Evolutionary conservation across 768 basidiomycete species (phyloP).

Genomic region (Lactarius evosmus): DNA sequence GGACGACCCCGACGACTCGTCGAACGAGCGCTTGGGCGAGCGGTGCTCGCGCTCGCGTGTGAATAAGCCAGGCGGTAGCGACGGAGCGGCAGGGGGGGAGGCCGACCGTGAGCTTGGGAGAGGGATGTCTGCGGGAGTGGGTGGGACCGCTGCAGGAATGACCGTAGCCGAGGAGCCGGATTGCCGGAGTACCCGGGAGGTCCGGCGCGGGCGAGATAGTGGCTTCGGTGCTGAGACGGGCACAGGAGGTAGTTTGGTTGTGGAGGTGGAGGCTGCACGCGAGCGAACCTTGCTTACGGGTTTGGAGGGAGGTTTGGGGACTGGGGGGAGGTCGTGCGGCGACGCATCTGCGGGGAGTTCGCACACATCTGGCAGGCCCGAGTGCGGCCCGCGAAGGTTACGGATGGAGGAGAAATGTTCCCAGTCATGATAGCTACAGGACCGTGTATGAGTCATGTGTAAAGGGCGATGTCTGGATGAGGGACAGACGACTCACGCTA

Average conservation of each 20-base stretch:
- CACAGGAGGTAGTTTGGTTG: slow-evolving; percentile 25
- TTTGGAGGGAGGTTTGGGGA: slow-evolving; percentile 31
- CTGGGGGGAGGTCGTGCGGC: slow-evolving; percentile 34
- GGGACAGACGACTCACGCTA: slow-evolving; percentile 71
- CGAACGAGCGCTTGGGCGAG: slow-evolving; percentile 59
- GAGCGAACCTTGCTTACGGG: slow-evolving; percentile 31
- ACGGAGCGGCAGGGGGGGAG: slow-evolving; percentile 33
- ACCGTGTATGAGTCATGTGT: neutral
- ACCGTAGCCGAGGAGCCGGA: slow-evolving; percentile 14
- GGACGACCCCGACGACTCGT: slow-evolving; percentile 50
- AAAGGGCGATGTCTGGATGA: slow-evolving; percentile 20
- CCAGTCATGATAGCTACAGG: slow-evolving; percentile 80
- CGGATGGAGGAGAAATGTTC: slow-evolving; percentile 95
- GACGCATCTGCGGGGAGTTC: slow-evolving; percentile 44
- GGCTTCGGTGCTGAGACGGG: slow-evolving; percentile 22
- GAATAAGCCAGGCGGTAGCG: slow-evolving; percentile 31
- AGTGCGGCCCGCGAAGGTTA: slow-evolving; percentile 79
- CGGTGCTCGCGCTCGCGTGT: slow-evolving; percentile 38
- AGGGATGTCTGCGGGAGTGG: slow-evolving; percentile 38
- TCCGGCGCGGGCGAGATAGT: slow-evolving; percentile 22
- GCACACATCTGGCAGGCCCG: slow-evolving; percentile 61
- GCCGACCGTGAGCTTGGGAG: slow-evolving; percentile 38
- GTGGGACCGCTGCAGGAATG: slow-evolving; percentile 21
- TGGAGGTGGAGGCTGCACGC: slow-evolving; percentile 15
- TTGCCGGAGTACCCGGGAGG: slow-evolving; percentile 10